Conservation (phyloP, 495 filamentous ascomycete genomes). For the Staphylotrichum tortipilum region DNA sequence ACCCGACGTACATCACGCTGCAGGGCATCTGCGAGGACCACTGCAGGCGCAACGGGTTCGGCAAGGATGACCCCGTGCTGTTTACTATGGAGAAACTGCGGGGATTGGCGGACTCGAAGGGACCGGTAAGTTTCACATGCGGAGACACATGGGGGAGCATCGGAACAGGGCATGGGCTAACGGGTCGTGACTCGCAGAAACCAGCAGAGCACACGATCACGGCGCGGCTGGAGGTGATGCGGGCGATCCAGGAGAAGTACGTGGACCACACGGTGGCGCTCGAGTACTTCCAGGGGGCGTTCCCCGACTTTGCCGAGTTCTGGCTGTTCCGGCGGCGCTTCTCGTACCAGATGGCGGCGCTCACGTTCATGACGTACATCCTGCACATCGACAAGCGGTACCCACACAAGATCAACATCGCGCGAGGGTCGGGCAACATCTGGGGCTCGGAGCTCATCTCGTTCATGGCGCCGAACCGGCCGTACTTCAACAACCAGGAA, state of each 20-base stretch:
- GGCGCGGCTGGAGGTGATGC: constrained; percentile 74
- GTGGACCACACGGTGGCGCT: constrained; percentile 72
- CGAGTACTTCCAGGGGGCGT: constrained; percentile 82
- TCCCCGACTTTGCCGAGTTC: constrained; percentile 86
- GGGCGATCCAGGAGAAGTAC: constrained; percentile 83
- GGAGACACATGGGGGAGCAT: too few relatives aligned
- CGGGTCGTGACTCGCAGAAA: constrained; percentile 40
- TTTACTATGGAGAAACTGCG: constrained; percentile 92
- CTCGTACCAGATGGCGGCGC: constrained; percentile 87
- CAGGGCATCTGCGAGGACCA: constrained; percentile 94
- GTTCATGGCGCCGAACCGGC: constrained; percentile 65
- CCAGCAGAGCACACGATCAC: constrained; percentile 56
- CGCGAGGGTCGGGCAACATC: constrained; percentile 80
- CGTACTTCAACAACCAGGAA: constrained; percentile 89
- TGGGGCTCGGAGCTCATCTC: constrained; percentile 94
- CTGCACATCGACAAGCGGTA: constrained; percentile 92
- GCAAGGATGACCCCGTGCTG: constrained; percentile 89
- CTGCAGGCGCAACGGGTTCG: constrained; percentile 72
- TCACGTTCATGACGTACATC: constrained; percentile 98
- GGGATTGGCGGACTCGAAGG: constrained; percentile 60
- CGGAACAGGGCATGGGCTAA: constrained; percentile 8
- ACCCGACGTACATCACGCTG: constrained; percentile 85
- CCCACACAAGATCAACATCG: constrained; percentile 88
- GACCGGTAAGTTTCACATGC: constrained; percentile 49
- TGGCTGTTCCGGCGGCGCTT: constrained; percentile 97